Base-by-base conservation (phyloP, 345 rosid genomes). In the Rhodomyrtus tomentosa region DNA sequence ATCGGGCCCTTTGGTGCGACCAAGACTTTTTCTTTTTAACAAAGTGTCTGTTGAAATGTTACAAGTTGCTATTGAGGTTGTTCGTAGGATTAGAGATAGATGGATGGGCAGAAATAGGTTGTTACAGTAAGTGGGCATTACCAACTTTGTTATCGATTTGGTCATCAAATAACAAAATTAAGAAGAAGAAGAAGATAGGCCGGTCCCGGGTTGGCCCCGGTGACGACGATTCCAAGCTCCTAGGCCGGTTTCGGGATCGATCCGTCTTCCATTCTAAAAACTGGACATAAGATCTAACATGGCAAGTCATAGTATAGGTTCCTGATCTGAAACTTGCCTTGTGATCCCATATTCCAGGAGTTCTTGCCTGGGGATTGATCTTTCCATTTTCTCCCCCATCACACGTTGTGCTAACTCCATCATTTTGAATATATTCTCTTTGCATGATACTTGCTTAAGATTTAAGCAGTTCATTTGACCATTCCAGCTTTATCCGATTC, bases 161-260 rank as follows among this genome's bases (percentile, higher is more conserved):
- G 16, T 32, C 55, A 53, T 53, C 42, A 62, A 16, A 32, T 32
- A 62, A 62, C 10, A 16, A 1, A 51, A 15, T 16, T 7, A n/a
- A n/a, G 29, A 15, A 4, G 16, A 62, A 62, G 16, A 16, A 21
- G 5, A 51, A 51, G 53, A 14, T 62, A 62, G 24, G 10, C 20
- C 4, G 5, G 22, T 16, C 20, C 45, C 10, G 8, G 9, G 42
- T 68, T 20, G 20, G 20, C 6, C 6, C 0, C 5, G 0, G 6
- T 9, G 50, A 48, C 0, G 7, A 68, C 0, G 0, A 0, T 36
- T 20, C 3, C 0, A 7, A 1, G 45, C 1, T 36, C 20, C 5
- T 36, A 29, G 36, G 74, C 6, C 36, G 11, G 10, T 36, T 36
- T 36, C 0, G 18, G 7, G 45, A 32, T 0, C 1, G 0, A 68